A percentile compares a stretch with the other conserved stretches of the same genome.
These are phyloP conservation scores for Russula vinacea DNA, from an alignment of 768 basidiomycete genomes.

Conservation along the genomic window DNA sequence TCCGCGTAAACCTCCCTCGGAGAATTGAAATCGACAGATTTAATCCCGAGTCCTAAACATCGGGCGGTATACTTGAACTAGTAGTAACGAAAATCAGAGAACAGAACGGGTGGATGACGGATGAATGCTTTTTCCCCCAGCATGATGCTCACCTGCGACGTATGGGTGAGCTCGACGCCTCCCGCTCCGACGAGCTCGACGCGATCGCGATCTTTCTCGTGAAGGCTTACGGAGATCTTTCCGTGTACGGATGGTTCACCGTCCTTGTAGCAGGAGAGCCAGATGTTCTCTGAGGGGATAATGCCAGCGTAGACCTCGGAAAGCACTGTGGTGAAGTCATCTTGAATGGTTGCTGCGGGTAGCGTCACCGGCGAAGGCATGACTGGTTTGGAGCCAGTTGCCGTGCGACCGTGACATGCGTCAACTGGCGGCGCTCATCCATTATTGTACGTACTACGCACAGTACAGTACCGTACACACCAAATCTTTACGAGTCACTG, in stretches of 20 bases:
- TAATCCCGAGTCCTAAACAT: conserved; percentile 22
- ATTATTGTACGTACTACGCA: too few relatives aligned
- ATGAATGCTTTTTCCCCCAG: too few relatives aligned
- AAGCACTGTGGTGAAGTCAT: conserved; percentile 26
- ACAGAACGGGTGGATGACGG: not conserved
- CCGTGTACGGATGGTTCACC: conserved; percentile 28
- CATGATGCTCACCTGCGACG: conserved; percentile 19
- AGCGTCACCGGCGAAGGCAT: conserved; percentile 20
- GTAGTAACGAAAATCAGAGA: not conserved
- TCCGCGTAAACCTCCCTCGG: conserved; percentile 28
- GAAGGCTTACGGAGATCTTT: conserved; percentile 22
- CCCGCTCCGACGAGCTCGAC: conserved; percentile 23
- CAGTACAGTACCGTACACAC: not conserved
- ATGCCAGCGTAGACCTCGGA: conserved; percentile 27
- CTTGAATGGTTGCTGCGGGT: conserved; percentile 28
- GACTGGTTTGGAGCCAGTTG: too few relatives aligned
- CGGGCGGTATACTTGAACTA: conserved; percentile 25
- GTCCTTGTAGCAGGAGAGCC: conserved; percentile 30
- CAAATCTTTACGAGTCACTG: not conserved
- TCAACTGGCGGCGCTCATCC: too few relatives aligned
- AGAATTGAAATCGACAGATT: conserved; percentile 22
- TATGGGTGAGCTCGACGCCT: conserved; percentile 21
- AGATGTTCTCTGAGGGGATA: conserved; percentile 27
- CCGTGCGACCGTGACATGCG: too few relatives aligned
- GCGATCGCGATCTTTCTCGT: conserved; percentile 29